Conservation (phyloP, 176 grass and related monocot genomes). For the Elymus sibiricus region DNA sequence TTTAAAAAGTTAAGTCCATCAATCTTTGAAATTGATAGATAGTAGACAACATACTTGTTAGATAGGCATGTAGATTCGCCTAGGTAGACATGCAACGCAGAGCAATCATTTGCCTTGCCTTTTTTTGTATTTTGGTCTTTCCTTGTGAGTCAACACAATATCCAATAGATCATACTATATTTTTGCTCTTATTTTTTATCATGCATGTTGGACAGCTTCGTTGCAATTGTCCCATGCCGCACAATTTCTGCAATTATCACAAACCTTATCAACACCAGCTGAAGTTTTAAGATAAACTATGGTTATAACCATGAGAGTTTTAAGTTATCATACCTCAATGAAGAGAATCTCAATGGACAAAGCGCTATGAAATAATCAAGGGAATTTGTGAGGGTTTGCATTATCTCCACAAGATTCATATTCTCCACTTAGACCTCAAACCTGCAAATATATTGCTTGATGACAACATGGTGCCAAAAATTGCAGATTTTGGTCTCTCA, state of each 20-base stretch:
- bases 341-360: not conserved
- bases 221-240: not conserved
- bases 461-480: constrained; percentile 25
- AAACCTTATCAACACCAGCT: not conserved
- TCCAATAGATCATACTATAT: not conserved
- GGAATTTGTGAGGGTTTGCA: constrained; percentile 20
- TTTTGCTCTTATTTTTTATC: not conserved
- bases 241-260: not conserved
- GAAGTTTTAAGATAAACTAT: too few species aligned
- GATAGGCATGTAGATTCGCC: not conserved
- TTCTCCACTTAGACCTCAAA: not conserved
- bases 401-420: not conserved
- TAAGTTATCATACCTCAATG: not conserved
- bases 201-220: not conserved
- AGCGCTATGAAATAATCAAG: constrained; percentile 3
- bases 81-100: not conserved
- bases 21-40: not conserved
- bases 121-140: not conserved
- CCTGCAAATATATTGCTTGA: constrained; percentile 16
- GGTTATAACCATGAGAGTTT: not conserved
- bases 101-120: not conserved
- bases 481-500: constrained; percentile 24
- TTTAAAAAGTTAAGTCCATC: not conserved
- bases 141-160: not conserved
- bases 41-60: not conserved